Conservation (phyloP, 768 basidiomycete species). For the Boletus huronensis region DNA sequence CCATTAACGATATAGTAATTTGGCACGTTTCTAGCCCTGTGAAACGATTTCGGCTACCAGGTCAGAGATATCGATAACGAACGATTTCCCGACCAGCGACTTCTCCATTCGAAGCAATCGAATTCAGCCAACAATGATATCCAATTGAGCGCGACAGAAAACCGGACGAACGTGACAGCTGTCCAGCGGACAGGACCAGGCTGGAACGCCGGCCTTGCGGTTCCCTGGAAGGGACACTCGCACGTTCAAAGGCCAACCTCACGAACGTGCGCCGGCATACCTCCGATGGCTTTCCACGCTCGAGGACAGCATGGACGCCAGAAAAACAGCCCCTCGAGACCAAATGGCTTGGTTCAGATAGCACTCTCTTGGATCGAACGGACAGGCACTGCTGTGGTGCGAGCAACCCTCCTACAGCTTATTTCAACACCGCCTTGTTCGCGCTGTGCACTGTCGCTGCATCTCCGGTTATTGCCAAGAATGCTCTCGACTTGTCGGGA, state of each 20-base stretch:
- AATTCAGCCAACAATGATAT: background rate
- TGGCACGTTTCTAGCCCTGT: constrained; percentile 26
- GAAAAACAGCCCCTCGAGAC: background rate
- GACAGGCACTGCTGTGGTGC: background rate
- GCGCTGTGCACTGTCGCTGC: background rate
- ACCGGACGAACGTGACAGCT: constrained; percentile 17
- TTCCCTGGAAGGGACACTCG: background rate
- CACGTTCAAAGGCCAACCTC: constrained; percentile 6
- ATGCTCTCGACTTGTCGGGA: background rate
- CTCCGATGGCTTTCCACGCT: background rate
- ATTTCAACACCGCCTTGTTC: background rate
- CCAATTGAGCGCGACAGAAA: background rate
- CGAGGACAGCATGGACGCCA: background rate
- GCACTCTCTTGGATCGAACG: background rate
- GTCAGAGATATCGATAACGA: constrained; percentile 22
- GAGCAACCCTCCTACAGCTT: background rate
- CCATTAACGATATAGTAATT: constrained; percentile 11
- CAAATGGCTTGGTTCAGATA: background rate
- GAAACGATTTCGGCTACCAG: constrained; percentile 18
- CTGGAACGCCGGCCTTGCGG: background rate
- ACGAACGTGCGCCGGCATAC: constrained; percentile 13
- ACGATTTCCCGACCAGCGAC: constrained; percentile 6
- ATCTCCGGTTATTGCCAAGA: background rate
- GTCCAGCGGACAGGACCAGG: background rate
- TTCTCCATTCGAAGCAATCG: constrained; percentile 1